Percentiles rank a stretch among this genome's conserved stretches.
Evolutionary conservation across 495 filamentous ascomycete species (phyloP).

Genomic region (Aspergillus sclerotiicarbonarius): DNA sequence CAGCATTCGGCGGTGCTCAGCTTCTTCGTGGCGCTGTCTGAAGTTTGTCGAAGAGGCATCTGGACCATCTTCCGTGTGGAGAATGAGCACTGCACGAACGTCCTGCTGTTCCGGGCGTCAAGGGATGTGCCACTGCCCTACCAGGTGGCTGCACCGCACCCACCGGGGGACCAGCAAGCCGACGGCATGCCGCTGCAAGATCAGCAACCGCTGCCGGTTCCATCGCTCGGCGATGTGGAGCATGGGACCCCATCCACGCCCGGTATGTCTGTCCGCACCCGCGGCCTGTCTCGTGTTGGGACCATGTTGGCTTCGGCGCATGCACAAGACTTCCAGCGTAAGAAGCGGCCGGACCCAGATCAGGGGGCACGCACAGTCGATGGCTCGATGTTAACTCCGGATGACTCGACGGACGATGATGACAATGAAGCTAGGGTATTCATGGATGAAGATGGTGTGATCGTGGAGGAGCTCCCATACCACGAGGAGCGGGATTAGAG

Average conservation of each 20-base stretch:
- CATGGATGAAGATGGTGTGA: constrained; percentile 14
- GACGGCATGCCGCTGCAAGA: constrained; percentile 34
- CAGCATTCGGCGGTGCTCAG: constrained; percentile 79
- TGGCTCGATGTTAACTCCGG: constrained; percentile 17
- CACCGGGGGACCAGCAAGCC: constrained; percentile 18
- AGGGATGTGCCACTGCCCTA: constrained; percentile 83
- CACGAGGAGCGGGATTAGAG: neutral
- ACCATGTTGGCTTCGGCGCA: constrained; percentile 71
- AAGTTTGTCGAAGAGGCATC: constrained; percentile 77
- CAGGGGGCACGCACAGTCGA: constrained; percentile 22
- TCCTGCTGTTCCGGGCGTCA: constrained; percentile 77
- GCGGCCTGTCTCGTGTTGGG: constrained; percentile 50
- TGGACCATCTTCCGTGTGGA: constrained; percentile 94
- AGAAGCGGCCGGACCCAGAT: constrained; percentile 47
- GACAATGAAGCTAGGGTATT: constrained; percentile 17
- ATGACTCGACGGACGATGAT: constrained; percentile 42
- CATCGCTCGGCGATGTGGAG: constrained; percentile 31
- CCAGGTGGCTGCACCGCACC: constrained; percentile 43
- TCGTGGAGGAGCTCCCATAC: constrained; percentile 19
- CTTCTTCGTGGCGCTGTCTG: constrained; percentile 72
- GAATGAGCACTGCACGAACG: constrained; percentile 92
- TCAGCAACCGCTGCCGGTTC: constrained; percentile 24
- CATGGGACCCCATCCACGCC: constrained; percentile 29
- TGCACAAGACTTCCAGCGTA: constrained; percentile 83
- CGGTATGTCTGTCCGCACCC: constrained; percentile 29